Percentiles rank a stretch among this genome's conserved stretches.
phyloP scores from a whole-genome alignment of 345 rosid species.

The Rhodamnia rubescens region DNA sequence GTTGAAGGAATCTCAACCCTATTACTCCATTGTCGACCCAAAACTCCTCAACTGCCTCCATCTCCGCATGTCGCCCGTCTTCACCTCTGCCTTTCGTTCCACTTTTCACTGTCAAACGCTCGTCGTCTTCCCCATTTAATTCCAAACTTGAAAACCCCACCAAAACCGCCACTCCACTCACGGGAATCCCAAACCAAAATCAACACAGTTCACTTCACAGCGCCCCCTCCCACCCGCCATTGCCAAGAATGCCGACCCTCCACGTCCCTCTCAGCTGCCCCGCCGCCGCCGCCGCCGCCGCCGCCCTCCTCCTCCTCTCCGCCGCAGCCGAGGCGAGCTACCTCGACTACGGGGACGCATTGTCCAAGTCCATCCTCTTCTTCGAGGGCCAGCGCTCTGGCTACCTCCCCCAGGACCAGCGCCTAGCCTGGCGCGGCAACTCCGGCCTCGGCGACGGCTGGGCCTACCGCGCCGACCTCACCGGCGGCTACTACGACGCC shows the following conservation, averaged over 20 bases:
- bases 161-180: not conserved
- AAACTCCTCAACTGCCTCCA: not conserved
- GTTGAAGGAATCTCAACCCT: not conserved
- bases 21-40: not conserved
- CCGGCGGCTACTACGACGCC: conserved; percentile 78
- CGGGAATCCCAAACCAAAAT: not conserved
- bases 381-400: conserved; percentile 65
- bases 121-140: not conserved
- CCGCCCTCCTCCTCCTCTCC: not conserved
- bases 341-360: conserved; percentile 38
- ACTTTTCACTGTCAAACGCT: too few relatives aligned
- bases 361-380: conserved; percentile 39
- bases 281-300: not conserved
- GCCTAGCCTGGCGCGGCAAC: conserved; percentile 39
- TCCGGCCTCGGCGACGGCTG: conserved; percentile 45
- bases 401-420: conserved; percentile 25
- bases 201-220: not conserved
- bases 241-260: not conserved
- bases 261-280: not conserved
- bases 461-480: conserved; percentile 22
- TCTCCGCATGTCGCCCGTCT: not conserved
- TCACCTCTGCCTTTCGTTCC: too few relatives aligned
- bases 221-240: not conserved
- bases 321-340: not conserved
- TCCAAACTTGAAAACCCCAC: not conserved